Evolutionary conservation across 768 basidiomycete species (phyloP).

Genomic region (Cyclocybe cylindracea): DNA sequence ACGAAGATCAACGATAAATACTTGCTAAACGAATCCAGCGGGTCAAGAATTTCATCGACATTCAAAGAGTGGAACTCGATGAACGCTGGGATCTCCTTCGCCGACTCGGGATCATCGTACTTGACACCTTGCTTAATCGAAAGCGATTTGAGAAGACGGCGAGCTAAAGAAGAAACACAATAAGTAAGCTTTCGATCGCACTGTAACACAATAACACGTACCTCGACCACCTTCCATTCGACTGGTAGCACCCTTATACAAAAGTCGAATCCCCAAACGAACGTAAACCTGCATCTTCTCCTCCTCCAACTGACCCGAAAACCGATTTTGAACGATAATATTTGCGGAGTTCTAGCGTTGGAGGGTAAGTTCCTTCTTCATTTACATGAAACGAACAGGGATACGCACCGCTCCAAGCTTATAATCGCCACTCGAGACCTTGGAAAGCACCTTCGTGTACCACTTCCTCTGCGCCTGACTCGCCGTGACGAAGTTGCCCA

Average conservation of each 20-base stretch:
- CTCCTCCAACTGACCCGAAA: slow-evolving; percentile 90
- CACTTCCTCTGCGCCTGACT: slow-evolving; percentile 97
- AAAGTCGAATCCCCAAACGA: slow-evolving; percentile 84
- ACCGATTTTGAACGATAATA: slow-evolving; percentile 94
- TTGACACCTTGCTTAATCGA: slow-evolving; percentile 94
- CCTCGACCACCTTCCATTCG: slow-evolving; percentile 89
- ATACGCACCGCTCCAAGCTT: slow-evolving; percentile 74
- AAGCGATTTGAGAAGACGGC: slow-evolving; percentile 82
- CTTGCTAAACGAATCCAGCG: slow-evolving; percentile 81
- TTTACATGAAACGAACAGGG: slow-evolving; percentile 2
- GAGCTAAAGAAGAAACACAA: slow-evolving; percentile 45
- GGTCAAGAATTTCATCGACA: slow-evolving; percentile 80
- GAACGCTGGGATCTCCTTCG: slow-evolving; percentile 81
- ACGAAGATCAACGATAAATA: slow-evolving; percentile 10
- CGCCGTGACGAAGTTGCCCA: slow-evolving; percentile 92
- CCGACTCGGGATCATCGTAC: slow-evolving; percentile 86
- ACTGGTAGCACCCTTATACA: slow-evolving; percentile 90
- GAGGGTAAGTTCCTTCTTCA: neutral
- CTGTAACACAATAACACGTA: slow-evolving; percentile 30
- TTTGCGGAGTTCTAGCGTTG: slow-evolving; percentile 85
- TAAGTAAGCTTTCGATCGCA: slow-evolving; percentile 1
- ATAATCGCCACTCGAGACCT: slow-evolving; percentile 87
- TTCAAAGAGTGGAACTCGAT: slow-evolving; percentile 89
- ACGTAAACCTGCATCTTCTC: slow-evolving; percentile 98
- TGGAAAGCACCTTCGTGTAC: slow-evolving; percentile 88